These are phyloP conservation scores for Globisporangium abappressorium DNA, from an alignment of 352 stramenopile species.

Conservation along the genomic window DNA sequence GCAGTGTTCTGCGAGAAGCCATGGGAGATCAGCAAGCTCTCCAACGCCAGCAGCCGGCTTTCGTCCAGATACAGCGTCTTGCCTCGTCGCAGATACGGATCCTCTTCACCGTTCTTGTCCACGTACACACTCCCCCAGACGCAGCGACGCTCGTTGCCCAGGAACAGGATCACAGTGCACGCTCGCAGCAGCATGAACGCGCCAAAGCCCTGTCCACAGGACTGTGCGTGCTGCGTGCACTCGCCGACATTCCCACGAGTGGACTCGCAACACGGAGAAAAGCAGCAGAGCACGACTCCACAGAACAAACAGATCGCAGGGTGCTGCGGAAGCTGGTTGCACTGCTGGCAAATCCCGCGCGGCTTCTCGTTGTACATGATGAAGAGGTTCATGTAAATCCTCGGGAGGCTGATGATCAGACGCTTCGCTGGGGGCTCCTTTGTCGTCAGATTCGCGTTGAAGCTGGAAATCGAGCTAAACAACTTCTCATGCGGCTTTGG, in stretches of 20 bases:
- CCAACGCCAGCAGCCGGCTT: slow-evolving; percentile 51
- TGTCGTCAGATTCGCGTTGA: slow-evolving; percentile 3
- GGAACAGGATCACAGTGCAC: slow-evolving; percentile 81
- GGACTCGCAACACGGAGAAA: slow-evolving; percentile 62
- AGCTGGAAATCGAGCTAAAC: slow-evolving; percentile 3
- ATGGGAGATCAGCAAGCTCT: slow-evolving; percentile 71
- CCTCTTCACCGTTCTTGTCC: slow-evolving; percentile 85
- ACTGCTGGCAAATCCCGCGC: slow-evolving; percentile 48
- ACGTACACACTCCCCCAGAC: slow-evolving; percentile 84
- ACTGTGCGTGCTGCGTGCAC: slow-evolving; percentile 70
- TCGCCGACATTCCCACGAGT: slow-evolving; percentile 59
- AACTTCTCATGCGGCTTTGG: neutral
- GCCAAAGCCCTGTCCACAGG: slow-evolving; percentile 54
- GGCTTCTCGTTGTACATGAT: slow-evolving; percentile 77
- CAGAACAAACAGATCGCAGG: slow-evolving; percentile 77
- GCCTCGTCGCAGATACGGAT: slow-evolving; percentile 72
- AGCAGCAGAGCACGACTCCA: slow-evolving; percentile 74
- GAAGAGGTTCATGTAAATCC: slow-evolving; percentile 82
- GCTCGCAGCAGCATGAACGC: slow-evolving; percentile 71
- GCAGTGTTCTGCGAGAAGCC: slow-evolving; percentile 74
- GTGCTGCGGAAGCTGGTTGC: slow-evolving; percentile 60
- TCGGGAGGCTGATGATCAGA: slow-evolving; percentile 48
- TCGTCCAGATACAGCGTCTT: slow-evolving; percentile 72
- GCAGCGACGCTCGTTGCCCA: slow-evolving; percentile 75
- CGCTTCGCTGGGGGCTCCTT: slow-evolving; percentile 6